Conservation (phyloP, 352 stramenopile species). For the Phytophthora cryptogea region DNA sequence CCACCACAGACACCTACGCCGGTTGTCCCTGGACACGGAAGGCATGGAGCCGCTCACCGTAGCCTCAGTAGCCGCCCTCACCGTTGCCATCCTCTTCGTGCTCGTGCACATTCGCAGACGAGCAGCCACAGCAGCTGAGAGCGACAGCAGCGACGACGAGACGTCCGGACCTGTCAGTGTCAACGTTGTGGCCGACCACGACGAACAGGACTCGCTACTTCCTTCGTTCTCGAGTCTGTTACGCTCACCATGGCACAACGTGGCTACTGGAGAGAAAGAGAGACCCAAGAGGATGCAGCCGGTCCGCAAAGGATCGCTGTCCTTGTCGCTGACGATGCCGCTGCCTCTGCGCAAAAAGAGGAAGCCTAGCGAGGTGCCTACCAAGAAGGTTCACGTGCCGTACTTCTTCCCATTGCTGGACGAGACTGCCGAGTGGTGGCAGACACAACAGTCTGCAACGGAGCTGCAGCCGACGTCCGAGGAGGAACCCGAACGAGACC, state of each 20-base stretch:
- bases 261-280: conserved; percentile 4
- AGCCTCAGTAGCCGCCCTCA: conserved; percentile 5
- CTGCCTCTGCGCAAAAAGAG: conserved; percentile 25
- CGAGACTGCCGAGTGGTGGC: conserved; percentile 62
- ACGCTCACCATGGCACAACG: conserved; percentile 25
- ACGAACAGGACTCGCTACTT: conserved; percentile 32
- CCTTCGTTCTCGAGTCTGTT: conserved; percentile 26
- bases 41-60: conserved; percentile 15
- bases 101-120: conserved; percentile 9
- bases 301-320: conserved; percentile 16
- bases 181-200: conserved; percentile 26
- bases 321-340: conserved; percentile 28
- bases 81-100: conserved; percentile 12
- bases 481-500: conserved; percentile 23
- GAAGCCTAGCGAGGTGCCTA: conserved; percentile 16
- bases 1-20: too few relatives aligned
- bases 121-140: conserved; percentile 3
- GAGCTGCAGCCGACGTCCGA: conserved; percentile 15
- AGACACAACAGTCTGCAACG: conserved; percentile 20
- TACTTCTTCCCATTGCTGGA: conserved; percentile 69
- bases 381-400: conserved; percentile 57
- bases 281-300: conserved; percentile 22
- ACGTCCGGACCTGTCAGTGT: conserved; percentile 14
- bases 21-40: not conserved
- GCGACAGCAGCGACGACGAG: conserved; percentile 35